Base-by-base conservation (phyloP, 192 early-diverging fungal species). In the Coemansia sp. region DNA sequence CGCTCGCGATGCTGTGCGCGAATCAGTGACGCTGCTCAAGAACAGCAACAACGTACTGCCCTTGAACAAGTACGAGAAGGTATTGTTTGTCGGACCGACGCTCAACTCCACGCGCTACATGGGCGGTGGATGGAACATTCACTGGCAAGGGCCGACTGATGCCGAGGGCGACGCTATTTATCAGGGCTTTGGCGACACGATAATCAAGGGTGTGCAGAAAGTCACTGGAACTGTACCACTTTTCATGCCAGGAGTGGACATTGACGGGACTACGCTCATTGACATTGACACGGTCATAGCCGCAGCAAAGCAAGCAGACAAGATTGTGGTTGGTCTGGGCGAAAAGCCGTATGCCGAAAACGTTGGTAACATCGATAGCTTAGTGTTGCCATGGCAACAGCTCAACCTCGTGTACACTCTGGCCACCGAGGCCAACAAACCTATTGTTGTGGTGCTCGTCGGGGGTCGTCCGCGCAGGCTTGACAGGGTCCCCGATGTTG, bases 61-160 rank as follows among this genome's bases (percentile, higher is more conserved):
- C 0, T 66, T 89, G 7, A 77, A 69, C 10, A 29, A 60, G 6
- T 31, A 59, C 3, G 77, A 87, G 2, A 84, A 64, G 17, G 77
- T 89, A 29, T 40, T 88, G 48, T 80, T 89, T 16, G 74, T 88
- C n/a, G 88, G 88, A 0, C 86, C 88, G 8, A 85, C 85, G 14
- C 84, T 85, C 31, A 79, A 88, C 53, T 83, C 81, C 4, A 82
- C 87, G 3, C 70, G 83, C 34, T 82, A 78, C 13, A 67, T 87
- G 37, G 83, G 79, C 40, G 88, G 87, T 16, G 88, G 87, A 3
- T 89, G 88, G 88, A 87, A 87, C 1, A 75, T 89, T 54, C 82
- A 87, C 46, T 89, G 88, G 88, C 86, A 88, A 67, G 85, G 85
- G 9, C 81, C 81, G 3, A 51, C 63, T 6, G 63, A 68, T 9